Percentiles rank a stretch among this genome's conserved stretches.
Conservation (phyloP, 2,329 filamentous ascomycete species). For the Pseudocercospora ulei region DNA sequence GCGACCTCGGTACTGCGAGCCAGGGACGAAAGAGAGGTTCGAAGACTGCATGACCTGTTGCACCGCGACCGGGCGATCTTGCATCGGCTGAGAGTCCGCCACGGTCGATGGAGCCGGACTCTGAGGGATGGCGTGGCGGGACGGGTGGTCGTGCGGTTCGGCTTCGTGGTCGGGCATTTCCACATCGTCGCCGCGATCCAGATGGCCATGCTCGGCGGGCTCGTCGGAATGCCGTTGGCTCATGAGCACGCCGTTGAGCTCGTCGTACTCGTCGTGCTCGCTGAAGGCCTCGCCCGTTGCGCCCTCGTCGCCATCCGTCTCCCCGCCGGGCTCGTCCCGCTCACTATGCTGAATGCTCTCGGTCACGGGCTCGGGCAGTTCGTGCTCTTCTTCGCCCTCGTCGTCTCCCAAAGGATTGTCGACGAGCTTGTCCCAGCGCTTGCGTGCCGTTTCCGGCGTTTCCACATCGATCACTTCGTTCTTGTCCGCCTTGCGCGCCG, state of each 20-base stretch:
- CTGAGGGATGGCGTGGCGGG: not conserved
- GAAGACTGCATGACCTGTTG: conserved; percentile 32
- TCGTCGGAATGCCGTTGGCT: conserved; percentile 30
- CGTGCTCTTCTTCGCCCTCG: conserved; percentile 16
- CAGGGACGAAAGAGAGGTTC: conserved; percentile 31
- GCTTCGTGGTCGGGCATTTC: conserved; percentile 9
- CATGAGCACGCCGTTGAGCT: conserved; percentile 26
- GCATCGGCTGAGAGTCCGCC: conserved; percentile 40
- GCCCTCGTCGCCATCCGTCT: conserved; percentile 12
- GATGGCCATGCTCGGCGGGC: conserved; percentile 14
- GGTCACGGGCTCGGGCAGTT: conserved; percentile 12
- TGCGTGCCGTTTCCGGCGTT: conserved; percentile 8
- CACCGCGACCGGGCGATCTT: conserved; percentile 3
- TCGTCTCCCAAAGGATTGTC: conserved; percentile 25
- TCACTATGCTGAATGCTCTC: conserved; percentile 15
- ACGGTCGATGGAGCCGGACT: conserved; percentile 36
- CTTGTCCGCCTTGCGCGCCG: conserved; percentile 4
- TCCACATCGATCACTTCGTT: conserved; percentile 4
- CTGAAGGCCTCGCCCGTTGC: too few relatives aligned
- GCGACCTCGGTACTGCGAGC: conserved; percentile 32
- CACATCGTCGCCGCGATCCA: conserved; percentile 9
- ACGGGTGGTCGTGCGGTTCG: conserved; percentile 5
- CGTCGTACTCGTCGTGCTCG: conserved; percentile 35
- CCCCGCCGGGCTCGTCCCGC: conserved; percentile 15
- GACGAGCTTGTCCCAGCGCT: conserved; percentile 9